A percentile compares a stretch with the other conserved stretches of the same genome.
Conservation (phyloP, 2,329 filamentous ascomycete species). For the Dactylellina cionopaga region DNA sequence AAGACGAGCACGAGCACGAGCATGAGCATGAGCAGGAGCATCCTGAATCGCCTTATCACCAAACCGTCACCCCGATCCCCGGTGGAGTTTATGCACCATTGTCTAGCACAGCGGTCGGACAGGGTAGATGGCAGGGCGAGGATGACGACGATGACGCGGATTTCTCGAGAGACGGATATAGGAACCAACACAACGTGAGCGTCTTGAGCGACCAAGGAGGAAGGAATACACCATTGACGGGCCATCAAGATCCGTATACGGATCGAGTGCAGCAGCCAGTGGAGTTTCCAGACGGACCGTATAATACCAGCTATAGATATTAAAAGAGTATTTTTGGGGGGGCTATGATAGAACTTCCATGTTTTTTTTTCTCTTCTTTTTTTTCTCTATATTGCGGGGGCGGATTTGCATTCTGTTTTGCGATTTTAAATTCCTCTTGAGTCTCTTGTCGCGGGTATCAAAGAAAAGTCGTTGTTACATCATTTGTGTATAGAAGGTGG, state of each 20-base stretch:
- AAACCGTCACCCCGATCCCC: conserved; percentile 20
- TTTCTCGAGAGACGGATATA: conserved; percentile 42
- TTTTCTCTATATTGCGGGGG: neutral
- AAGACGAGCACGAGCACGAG: conserved; percentile 33
- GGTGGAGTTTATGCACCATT: conserved; percentile 43
- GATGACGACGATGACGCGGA: conserved; percentile 48
- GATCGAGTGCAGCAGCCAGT: conserved; percentile 42
- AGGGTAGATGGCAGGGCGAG: conserved; percentile 47
- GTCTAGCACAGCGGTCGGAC: conserved; percentile 45
- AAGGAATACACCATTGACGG: conserved; percentile 42
- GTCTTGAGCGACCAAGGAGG: conserved; percentile 30
- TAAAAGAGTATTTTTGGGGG: neutral
- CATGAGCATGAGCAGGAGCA: conserved; percentile 32
- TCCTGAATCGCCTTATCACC: conserved; percentile 34
- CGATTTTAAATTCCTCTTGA: neutral
- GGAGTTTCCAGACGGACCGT: conserved; percentile 45
- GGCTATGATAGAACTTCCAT: neutral
- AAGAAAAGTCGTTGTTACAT: conserved; percentile 1
- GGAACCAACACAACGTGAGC: conserved; percentile 43
- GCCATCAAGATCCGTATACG: conserved; percentile 43
- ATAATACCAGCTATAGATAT: conserved; percentile 43
- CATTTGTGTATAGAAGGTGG: neutral
- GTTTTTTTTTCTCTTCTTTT: neutral
- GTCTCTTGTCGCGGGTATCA: neutral
- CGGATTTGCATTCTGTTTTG: neutral